Conservation (phyloP, 2,329 filamentous ascomycete species). For the Gliomastix tumulicola region DNA sequence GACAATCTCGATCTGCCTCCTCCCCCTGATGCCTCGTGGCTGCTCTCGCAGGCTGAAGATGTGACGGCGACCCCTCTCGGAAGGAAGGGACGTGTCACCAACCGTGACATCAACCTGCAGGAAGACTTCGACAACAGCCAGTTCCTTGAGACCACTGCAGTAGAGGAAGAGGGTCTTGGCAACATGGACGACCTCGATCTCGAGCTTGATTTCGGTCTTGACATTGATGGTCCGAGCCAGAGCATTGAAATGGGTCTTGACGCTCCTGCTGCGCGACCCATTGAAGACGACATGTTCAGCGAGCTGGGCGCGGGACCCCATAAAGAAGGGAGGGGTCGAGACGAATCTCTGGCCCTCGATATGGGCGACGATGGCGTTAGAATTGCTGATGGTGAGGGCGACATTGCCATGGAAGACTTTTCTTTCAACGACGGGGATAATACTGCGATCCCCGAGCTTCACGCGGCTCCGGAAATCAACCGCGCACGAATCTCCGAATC, state of each 20-base stretch:
- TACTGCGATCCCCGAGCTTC: conserved; percentile 45
- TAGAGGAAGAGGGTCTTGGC: conserved; percentile 51
- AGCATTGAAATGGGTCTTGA: conserved; percentile 90
- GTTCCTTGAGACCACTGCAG: conserved; percentile 62
- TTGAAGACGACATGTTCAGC: conserved; percentile 64
- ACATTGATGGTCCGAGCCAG: conserved; percentile 56
- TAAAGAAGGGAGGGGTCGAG: conserved; percentile 49
- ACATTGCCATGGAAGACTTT: conserved; percentile 60
- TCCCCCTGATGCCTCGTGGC: conserved; percentile 79
- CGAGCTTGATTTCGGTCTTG: conserved; percentile 68
- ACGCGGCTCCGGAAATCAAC: conserved; percentile 37
- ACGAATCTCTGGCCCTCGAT: conserved; percentile 46
- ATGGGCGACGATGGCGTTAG: conserved; percentile 47
- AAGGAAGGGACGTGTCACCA: conserved; percentile 50
- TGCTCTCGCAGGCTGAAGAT: conserved; percentile 69
- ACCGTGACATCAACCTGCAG: conserved; percentile 61
- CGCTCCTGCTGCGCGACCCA: conserved; percentile 58
- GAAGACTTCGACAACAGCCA: conserved; percentile 71
- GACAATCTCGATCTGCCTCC: conserved; percentile 73
- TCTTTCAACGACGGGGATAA: conserved; percentile 56
- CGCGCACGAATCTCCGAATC: conserved; percentile 62
- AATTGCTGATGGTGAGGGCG: conserved; percentile 58
- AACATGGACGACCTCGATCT: conserved; percentile 63
- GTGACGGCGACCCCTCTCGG: conserved; percentile 44
- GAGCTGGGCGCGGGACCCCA: conserved; percentile 54